These are phyloP conservation scores for Ulota crispa DNA, from an alignment of 225 moss, liverwort and hornwort genomes.

Conservation along the genomic window DNA sequence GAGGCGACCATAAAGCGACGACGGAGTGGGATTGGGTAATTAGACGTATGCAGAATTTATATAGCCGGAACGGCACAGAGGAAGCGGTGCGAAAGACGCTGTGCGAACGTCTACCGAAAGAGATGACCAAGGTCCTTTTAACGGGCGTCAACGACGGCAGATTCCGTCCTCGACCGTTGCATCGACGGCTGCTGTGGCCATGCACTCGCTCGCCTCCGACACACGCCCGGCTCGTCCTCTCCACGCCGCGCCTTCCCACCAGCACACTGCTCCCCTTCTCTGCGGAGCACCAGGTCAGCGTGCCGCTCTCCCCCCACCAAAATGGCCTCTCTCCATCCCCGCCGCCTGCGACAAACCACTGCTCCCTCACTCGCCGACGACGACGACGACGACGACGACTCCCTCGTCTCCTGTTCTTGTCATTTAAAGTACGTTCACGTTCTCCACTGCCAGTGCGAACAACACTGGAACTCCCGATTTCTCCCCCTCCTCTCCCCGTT, in stretches of 20 bases:
- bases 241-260: conserved; percentile 21
- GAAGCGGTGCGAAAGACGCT: conserved; percentile 19
- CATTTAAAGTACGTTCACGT: too few species aligned
- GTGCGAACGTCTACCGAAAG: not conserved
- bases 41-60: conserved; percentile 8
- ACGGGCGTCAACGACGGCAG: conserved; percentile 17
- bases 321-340: not conserved
- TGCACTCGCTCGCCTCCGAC: conserved; percentile 35
- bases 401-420: too few species aligned
- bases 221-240: conserved; percentile 27
- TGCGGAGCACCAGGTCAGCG: conserved; percentile 18
- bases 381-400: too few species aligned
- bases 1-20: not conserved
- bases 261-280: not conserved
- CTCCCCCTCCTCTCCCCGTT: not conserved
- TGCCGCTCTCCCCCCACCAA: not conserved
- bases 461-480: not conserved
- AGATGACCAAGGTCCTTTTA: not conserved
- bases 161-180: conserved; percentile 5
- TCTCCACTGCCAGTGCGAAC: not conserved
- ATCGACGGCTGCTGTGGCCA: conserved; percentile 34
- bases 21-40: not conserved
- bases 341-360: not conserved
- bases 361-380: too few species aligned
- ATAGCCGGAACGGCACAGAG: not conserved